A percentile compares a stretch with the other conserved stretches of the same genome.
These are phyloP conservation scores for Lithohypha guttulata DNA, from an alignment of 2,329 filamentous ascomycete genomes.

Conservation along the genomic window DNA sequence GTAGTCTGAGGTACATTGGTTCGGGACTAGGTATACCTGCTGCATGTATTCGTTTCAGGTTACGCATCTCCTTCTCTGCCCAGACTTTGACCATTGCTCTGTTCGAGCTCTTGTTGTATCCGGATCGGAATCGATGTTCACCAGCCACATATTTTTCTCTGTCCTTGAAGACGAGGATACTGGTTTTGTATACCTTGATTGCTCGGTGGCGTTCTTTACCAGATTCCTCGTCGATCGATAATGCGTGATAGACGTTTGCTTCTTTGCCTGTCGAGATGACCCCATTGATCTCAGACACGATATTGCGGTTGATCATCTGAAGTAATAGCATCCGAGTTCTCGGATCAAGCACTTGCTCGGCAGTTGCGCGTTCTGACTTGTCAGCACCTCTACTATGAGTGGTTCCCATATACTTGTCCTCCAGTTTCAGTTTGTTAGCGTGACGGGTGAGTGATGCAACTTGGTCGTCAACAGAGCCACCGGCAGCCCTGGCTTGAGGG, in stretches of 20 bases:
- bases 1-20: constrained; percentile 77
- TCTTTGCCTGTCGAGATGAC: constrained; percentile 96
- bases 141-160: constrained; percentile 90
- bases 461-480: constrained; percentile 80
- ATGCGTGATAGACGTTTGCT: constrained; percentile 91
- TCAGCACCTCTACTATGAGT: constrained; percentile 45
- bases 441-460: constrained; percentile 74
- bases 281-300: constrained; percentile 85
- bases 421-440: constrained; percentile 73
- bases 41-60: constrained; percentile 70
- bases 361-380: constrained; percentile 85
- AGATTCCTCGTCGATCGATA: constrained; percentile 49
- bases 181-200: constrained; percentile 98
- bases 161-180: constrained; percentile 96
- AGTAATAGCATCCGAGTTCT: constrained; percentile 90
- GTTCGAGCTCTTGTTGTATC: constrained; percentile 90
- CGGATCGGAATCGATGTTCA: constrained; percentile 81
- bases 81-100: constrained; percentile 96
- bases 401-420: constrained; percentile 47
- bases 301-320: constrained; percentile 86
- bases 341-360: constrained; percentile 87
- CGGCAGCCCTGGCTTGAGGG: constrained; percentile 65
- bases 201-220: constrained; percentile 57
- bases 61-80: constrained; percentile 98
- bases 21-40: constrained; percentile 86